Base-by-base conservation (phyloP, 2,329 filamentous ascomycete species). In the Penicillium janthinellum region DNA sequence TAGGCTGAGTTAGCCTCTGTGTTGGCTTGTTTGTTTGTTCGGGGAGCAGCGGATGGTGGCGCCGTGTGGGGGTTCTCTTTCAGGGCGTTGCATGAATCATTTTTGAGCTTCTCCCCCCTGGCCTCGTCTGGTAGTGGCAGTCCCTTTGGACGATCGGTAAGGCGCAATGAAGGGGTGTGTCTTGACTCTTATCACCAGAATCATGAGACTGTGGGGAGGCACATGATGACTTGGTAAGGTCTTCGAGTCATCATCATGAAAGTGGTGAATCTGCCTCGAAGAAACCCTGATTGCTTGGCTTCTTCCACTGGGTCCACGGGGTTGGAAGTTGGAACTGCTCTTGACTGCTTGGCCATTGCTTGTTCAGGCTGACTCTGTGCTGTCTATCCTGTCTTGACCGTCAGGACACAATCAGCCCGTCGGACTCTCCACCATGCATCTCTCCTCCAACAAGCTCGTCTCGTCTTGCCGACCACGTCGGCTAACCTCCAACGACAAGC, bases 391-490 rank as follows among this genome's bases (percentile, higher is more conserved):
- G 22, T 25, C 22, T n/a, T 11, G 10, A 20, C 17, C 4, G 47
- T 35, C 47, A 35, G 11, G 10, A 31, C 22, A 28, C 22, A 7
- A 45, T 31, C 44, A 22, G 22, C 22, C 22, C 3, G 22, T 22
- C 22, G 22, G 22, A 22, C 22, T 22, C 22, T 22, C 22, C 22
- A 4, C 3, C 22, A 22, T 22, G 22, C 22, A 22, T 22, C 22
- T 22, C 22, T 22, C 8, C 25, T 47, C 44, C 14, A 22, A 31
- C 11, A 45, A 17, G 22, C 8, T 47, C 25, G 25, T 47, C 10
- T 31, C 44, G 22, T 47, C 14, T 57, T 56, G 58, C 64, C 65
- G 64, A 61, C 44, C 54, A 45, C 42, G 50, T 61, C 64, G 64
- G 62, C 65, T 61, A 64, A 52, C 5, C 44, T 31, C 35, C 37